Base-by-base conservation (phyloP, 2,329 filamentous ascomycete species). In the Orbilia javanica region DNA sequence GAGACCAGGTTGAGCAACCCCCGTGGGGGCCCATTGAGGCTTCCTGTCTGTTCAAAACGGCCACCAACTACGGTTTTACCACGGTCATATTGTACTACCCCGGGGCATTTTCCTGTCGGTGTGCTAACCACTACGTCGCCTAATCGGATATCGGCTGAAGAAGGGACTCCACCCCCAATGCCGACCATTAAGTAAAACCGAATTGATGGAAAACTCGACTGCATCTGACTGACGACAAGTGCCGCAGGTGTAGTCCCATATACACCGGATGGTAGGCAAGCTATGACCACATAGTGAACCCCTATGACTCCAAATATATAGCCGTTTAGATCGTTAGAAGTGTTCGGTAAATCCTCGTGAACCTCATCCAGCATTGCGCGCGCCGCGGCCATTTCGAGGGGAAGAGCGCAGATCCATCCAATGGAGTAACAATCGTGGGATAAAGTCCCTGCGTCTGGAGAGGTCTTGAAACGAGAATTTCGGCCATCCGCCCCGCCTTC, bases 91-190 rank as follows among this genome's bases (percentile, higher is more conserved):
- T 70, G 72, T 22, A 77, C 31, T 15, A 75, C 55, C 0, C 63
- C 64, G 13, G 71, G 64, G n/a, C 11, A 53, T n/a, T 15, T 6
- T 2, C 53, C 64, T n/a, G 34, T 46, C 25, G 71, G 64, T 22
- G 18, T 55, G n/a, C 71, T 42, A 1, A 77, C 65, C 1, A 77
- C 72, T 11, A 77, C 39, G 50, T 77, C 72, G 20, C 72, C 72
- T 13, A 77, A 22, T 22, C 72, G 57, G 18, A 77, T 66, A 44
- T 77, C 72, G 18, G 6, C 27, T 4, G n/a, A 25, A 11, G 31
- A 25, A 3, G 72, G 72, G 3, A 70, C 65, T 0, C 72, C 65
- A 7, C 72, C 72, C 15, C 72, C 72, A 3, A 77, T 62, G 13
- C 72, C 72, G 3, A 77, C 72, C 65, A 77, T 65, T 20, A 77